phyloP scores from a whole-genome alignment of 2,329 filamentous ascomycete genomes.

The Balansia obtecta region DNA sequence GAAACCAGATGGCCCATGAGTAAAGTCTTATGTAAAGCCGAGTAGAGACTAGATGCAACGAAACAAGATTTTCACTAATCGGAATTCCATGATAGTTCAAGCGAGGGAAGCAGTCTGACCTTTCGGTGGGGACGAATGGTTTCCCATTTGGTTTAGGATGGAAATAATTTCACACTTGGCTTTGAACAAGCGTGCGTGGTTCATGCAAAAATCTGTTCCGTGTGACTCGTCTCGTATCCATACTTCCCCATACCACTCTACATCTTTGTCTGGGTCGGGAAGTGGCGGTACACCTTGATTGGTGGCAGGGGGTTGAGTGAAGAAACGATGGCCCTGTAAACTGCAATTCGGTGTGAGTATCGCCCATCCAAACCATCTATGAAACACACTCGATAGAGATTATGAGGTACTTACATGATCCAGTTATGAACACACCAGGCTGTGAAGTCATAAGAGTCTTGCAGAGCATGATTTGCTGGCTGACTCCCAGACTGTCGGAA shows the following conservation, averaged over 20 bases:
- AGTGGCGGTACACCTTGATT: background rate
- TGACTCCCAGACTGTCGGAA: background rate
- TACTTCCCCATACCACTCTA: background rate
- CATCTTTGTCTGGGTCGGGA: background rate
- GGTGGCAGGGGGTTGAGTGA: background rate
- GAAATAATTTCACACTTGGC: background rate
- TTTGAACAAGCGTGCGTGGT: background rate
- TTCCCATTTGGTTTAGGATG: background rate
- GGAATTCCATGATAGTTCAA: no score
- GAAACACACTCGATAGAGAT: no score
- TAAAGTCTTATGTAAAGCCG: no score
- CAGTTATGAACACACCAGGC: slow-evolving; percentile 1
- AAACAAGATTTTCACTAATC: no score
- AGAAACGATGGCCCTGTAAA: background rate
- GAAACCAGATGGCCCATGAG: no score
- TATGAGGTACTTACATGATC: background rate
- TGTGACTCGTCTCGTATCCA: background rate
- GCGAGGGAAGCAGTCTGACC: no score
- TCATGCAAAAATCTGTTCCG: background rate
- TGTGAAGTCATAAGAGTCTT: background rate
- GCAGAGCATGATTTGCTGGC: background rate
- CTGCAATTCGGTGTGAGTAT: background rate
- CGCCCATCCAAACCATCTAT: background rate
- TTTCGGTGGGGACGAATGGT: background rate
- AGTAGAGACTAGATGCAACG: no score